Conservation (phyloP, 192 early-diverging fungal species). For the Chytriomyces confervae region DNA sequence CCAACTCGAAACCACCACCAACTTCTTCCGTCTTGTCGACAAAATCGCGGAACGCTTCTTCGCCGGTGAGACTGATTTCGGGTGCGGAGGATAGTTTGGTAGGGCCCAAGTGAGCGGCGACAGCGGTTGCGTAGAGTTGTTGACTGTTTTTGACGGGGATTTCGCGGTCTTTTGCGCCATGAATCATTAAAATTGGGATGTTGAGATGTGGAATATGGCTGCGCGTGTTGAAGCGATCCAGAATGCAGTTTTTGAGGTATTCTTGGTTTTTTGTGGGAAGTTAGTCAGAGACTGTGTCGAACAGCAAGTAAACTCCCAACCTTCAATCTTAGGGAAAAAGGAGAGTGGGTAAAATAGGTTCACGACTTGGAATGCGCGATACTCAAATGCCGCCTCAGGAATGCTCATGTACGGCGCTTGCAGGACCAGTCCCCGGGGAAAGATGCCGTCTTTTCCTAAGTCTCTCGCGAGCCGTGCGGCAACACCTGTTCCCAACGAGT, state of each 20-base stretch:
- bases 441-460: constrained; percentile 34
- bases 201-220: constrained; percentile 36
- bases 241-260: constrained; percentile 41
- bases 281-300: constrained; percentile 15
- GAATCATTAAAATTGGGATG: constrained; percentile 53
- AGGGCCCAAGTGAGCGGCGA: constrained; percentile 17
- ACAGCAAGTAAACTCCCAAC: constrained; percentile 7
- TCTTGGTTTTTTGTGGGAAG: constrained; percentile 29
- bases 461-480: constrained; percentile 44
- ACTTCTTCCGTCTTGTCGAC: constrained; percentile 5
- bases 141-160: constrained; percentile 41
- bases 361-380: constrained; percentile 34
- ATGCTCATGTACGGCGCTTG: constrained; percentile 54
- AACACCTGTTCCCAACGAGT: constrained; percentile 49
- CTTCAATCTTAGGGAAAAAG: constrained; percentile 23
- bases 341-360: constrained; percentile 4
- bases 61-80: constrained; percentile 15
- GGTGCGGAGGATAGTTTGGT: background rate
- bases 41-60: constrained; percentile 11
- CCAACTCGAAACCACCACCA: constrained; percentile 11
- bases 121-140: constrained; percentile 27
- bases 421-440: constrained; percentile 48
- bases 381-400: constrained; percentile 51
- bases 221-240: constrained; percentile 45
- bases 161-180: constrained; percentile 53